phyloP scores from a whole-genome alignment of 192 early-diverging fungal species.

The Lobulomyces angularis region DNA sequence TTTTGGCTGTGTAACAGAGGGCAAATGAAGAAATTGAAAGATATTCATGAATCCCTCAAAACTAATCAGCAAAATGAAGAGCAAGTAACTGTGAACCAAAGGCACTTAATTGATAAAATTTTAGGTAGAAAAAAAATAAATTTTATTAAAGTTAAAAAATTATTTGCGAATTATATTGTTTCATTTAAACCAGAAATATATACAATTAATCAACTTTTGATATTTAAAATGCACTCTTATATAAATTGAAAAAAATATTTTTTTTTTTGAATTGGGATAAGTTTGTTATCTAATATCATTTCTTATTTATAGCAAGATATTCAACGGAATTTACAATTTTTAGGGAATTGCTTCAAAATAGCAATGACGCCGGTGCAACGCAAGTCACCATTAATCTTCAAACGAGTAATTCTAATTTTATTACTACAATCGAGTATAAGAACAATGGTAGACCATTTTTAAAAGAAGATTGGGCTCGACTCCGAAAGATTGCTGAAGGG shows the following conservation, averaged over 20 bases:
- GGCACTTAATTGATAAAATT: conserved; percentile 86
- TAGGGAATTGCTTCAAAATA: conserved; percentile 45
- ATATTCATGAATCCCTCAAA: conserved; percentile 31
- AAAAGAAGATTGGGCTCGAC: conserved; percentile 66
- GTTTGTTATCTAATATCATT: no score
- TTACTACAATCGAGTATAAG: conserved; percentile 43
- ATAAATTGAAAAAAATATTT: no score
- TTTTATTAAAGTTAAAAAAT: not conserved
- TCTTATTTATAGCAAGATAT: conserved; percentile 32
- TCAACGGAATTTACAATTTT: conserved; percentile 76
- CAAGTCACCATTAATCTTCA: conserved; percentile 26
- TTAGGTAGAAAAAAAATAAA: conserved; percentile 39
- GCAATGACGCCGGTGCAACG: conserved; percentile 62
- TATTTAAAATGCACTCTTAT: no score
- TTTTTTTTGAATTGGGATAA: no score
- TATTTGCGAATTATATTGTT: no score
- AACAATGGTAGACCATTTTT: conserved; percentile 77
- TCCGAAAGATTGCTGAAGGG: conserved; percentile 81
- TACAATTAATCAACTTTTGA: not conserved
- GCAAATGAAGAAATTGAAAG: conserved; percentile 26
- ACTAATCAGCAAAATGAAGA: conserved; percentile 42
- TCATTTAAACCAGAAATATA: not conserved
- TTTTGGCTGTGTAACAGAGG: no score
- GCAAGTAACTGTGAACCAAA: conserved; percentile 66
- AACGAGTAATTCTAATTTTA: conserved; percentile 4